These are phyloP conservation scores for Fusarium clavum DNA, from an alignment of 2,329 filamentous ascomycete species.

Conservation along the genomic window DNA sequence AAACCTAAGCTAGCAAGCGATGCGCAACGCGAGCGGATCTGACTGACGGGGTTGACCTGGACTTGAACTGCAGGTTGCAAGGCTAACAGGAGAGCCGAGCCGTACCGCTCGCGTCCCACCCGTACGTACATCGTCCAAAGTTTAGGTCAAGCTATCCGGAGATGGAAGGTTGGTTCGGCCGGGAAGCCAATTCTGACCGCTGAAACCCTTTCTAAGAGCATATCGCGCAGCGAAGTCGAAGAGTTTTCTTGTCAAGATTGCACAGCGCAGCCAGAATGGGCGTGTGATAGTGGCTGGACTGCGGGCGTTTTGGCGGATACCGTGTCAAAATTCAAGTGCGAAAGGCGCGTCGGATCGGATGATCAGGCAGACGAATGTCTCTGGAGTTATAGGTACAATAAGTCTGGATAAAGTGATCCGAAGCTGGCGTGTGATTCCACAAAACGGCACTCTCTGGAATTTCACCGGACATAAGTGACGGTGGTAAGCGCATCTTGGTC, in stretches of 20 bases:
- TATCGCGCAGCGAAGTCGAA: background rate
- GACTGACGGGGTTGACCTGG: constrained; percentile 21
- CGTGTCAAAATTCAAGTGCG: constrained; percentile 2
- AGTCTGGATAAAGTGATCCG: constrained; percentile 19
- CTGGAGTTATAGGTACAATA: background rate
- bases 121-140: constrained; percentile 35
- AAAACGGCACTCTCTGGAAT: constrained; percentile 23
- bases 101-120: constrained; percentile 40
- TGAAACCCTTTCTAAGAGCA: background rate
- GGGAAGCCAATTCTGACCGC: constrained; percentile 24
- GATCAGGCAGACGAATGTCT: background rate
- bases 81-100: constrained; percentile 43
- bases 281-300: constrained; percentile 15
- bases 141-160: constrained; percentile 15
- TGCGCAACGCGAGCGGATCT: constrained; percentile 30
- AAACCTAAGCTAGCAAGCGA: constrained; percentile 6
- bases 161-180: constrained; percentile 30
- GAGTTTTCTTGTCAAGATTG: background rate
- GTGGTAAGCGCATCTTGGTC: constrained; percentile 3
- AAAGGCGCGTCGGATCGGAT: background rate
- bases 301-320: constrained; percentile 14
- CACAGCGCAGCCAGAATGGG: background rate
- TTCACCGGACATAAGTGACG: background rate
- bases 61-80: constrained; percentile 31
- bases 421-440: constrained; percentile 27